Evolutionary conservation across 352 stramenopile species (phyloP).

Genomic region (Globisporangium polare): DNA sequence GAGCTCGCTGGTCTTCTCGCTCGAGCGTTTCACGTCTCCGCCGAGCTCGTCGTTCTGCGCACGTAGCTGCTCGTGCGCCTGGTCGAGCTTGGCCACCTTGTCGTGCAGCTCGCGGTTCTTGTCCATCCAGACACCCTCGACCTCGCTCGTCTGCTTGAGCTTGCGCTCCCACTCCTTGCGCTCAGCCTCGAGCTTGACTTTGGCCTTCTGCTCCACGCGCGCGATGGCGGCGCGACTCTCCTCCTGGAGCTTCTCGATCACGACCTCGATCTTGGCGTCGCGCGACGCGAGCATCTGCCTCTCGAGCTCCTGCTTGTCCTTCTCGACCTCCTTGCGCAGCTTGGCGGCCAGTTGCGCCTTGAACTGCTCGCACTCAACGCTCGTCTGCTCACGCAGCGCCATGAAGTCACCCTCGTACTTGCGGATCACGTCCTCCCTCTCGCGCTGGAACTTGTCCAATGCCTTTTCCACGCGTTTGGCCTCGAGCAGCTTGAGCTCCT

Average conservation of each 20-base stretch:
- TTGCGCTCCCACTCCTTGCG: slow-evolving; percentile 66
- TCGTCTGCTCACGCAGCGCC: slow-evolving; percentile 48
- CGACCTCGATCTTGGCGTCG: slow-evolving; percentile 77
- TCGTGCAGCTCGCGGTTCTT: slow-evolving; percentile 79
- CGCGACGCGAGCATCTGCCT: slow-evolving; percentile 66
- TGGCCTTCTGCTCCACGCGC: slow-evolving; percentile 38
- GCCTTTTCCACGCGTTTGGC: slow-evolving; percentile 28
- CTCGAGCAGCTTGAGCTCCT: slow-evolving; percentile 52
- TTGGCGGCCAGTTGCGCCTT: slow-evolving; percentile 47
- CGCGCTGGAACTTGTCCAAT: slow-evolving; percentile 40
- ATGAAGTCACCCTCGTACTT: slow-evolving; percentile 63
- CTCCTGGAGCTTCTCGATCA: slow-evolving; percentile 78
- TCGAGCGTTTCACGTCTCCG: slow-evolving; percentile 33
- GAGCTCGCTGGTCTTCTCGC: slow-evolving; percentile 51
- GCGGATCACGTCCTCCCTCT: slow-evolving; percentile 61
- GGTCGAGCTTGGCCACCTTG: slow-evolving; percentile 51
- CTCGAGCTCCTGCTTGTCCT: slow-evolving; percentile 59
- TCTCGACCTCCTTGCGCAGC: slow-evolving; percentile 49
- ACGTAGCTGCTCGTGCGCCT: slow-evolving; percentile 38
- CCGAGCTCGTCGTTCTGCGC: slow-evolving; percentile 44
- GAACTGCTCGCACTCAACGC: slow-evolving; percentile 63
- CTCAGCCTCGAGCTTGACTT: slow-evolving; percentile 55
- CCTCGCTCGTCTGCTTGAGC: slow-evolving; percentile 70
- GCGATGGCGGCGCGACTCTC: slow-evolving; percentile 58
- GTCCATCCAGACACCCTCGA: slow-evolving; percentile 84